Evolutionary conservation across 176 grass and related monocot species (phyloP).

Genomic region (Pharus latifolius): DNA sequence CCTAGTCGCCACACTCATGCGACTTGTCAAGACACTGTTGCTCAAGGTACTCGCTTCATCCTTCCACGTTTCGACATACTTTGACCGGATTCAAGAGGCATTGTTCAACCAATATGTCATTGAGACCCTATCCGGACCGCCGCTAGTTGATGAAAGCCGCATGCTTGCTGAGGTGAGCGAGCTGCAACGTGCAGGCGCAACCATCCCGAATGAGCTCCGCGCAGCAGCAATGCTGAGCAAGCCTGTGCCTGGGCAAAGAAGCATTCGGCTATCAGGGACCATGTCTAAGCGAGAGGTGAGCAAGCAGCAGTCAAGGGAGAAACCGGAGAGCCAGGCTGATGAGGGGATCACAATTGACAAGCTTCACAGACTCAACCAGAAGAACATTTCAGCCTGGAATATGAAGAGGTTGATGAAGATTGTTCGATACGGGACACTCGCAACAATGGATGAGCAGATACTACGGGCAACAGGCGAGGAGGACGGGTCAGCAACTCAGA

Average conservation of each 20-base stretch:
- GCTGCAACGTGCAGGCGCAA: constrained; percentile 46
- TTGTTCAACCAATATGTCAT: constrained; percentile 73
- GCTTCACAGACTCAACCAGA: constrained; percentile 70
- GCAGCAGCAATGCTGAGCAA: constrained; percentile 26
- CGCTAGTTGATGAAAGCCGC: constrained; percentile 43
- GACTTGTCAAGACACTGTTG: constrained; percentile 64
- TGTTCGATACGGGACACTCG: constrained; percentile 49
- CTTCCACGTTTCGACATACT: constrained; percentile 77
- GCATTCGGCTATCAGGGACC: constrained; percentile 25
- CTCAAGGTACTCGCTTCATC: constrained; percentile 77
- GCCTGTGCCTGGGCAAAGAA: constrained; percentile 20
- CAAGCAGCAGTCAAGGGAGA: constrained; percentile 35
- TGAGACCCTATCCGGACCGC: constrained; percentile 61
- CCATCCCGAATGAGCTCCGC: constrained; percentile 44
- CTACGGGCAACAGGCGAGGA: constrained; percentile 25
- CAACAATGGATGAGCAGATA: constrained; percentile 65
- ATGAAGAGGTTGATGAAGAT: constrained; percentile 76
- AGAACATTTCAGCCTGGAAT: constrained; percentile 72
- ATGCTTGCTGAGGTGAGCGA: constrained; percentile 53
- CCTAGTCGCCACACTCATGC: constrained; percentile 51
- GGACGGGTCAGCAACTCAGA: constrained; percentile 50
- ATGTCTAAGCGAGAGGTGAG: constrained; percentile 29
- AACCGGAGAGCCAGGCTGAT: constrained; percentile 14
- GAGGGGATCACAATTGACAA: constrained; percentile 46
- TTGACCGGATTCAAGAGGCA: constrained; percentile 81